Conservation (phyloP, 441 rosid species). For the Erodium moschatum region DNA sequence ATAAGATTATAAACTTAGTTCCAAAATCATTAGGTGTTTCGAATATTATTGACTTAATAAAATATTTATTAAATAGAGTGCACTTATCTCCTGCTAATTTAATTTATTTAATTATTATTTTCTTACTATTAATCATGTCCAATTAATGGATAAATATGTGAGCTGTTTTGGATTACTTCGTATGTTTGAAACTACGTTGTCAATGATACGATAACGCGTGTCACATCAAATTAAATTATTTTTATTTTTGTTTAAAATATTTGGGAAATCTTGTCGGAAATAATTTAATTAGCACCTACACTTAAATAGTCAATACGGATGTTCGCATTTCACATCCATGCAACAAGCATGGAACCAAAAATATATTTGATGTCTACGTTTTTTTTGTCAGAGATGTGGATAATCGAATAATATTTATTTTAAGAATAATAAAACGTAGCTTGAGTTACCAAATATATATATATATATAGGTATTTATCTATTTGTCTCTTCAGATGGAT, state of each 20-base stretch:
- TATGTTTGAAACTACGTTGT: background rate
- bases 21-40: constrained; percentile 1
- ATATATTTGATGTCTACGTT: background rate
- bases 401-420: no score
- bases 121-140: background rate
- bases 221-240: background rate
- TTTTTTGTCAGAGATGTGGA: background rate
- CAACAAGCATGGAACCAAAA: background rate
- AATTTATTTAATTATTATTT: no score
- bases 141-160: background rate
- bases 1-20: background rate
- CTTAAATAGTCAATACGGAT: background rate
- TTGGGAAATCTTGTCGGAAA: background rate
- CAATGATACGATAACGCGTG: background rate
- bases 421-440: no score
- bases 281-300: background rate
- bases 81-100: no score
- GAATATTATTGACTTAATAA: background rate
- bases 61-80: no score
- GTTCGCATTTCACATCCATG: constrained; percentile 4
- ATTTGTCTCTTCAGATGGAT: no score
- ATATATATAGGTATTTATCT: no score
- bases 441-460: no score
- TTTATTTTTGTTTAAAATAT: background rate
- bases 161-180: background rate